These are phyloP conservation scores for Breynia disticha DNA, from an alignment of 441 rosid genomes.

Conservation along the genomic window DNA sequence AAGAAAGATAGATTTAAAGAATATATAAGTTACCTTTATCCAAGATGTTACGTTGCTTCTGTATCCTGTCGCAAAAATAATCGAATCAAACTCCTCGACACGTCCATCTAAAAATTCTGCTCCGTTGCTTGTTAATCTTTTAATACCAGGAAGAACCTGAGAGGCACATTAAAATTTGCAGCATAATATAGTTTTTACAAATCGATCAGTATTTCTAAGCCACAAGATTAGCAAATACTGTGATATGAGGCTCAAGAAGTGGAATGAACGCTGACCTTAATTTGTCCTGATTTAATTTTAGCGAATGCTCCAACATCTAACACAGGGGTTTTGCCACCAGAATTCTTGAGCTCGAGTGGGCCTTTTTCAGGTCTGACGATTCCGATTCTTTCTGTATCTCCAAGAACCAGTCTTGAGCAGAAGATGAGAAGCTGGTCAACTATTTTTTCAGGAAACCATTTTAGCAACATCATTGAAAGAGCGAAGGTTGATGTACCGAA, in stretches of 20 bases:
- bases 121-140: constrained; percentile 24
- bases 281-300: constrained; percentile 44
- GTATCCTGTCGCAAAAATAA: constrained; percentile 78
- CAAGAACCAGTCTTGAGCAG: constrained; percentile 35
- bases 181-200: background rate
- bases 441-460: constrained; percentile 45
- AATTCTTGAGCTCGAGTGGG: constrained; percentile 47
- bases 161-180: background rate
- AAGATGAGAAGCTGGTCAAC: constrained; percentile 48
- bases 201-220: background rate
- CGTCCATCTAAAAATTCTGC: constrained; percentile 56
- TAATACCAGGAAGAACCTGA: constrained; percentile 47
- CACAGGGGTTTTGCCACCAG: constrained; percentile 64
- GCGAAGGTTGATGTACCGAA: constrained; percentile 59
- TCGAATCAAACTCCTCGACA: constrained; percentile 45
- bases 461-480: constrained; percentile 46
- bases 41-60: constrained; percentile 60
- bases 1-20: background rate
- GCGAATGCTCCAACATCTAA: constrained; percentile 62
- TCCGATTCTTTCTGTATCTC: constrained; percentile 42
- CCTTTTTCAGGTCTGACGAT: constrained; percentile 48
- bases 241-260: background rate
- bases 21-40: constrained; percentile 44
- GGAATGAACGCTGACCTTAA: constrained; percentile 35
- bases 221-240: no score